phyloP scores from a whole-genome alignment of 139 green algal species.

The Picochlorum sp. region DNA sequence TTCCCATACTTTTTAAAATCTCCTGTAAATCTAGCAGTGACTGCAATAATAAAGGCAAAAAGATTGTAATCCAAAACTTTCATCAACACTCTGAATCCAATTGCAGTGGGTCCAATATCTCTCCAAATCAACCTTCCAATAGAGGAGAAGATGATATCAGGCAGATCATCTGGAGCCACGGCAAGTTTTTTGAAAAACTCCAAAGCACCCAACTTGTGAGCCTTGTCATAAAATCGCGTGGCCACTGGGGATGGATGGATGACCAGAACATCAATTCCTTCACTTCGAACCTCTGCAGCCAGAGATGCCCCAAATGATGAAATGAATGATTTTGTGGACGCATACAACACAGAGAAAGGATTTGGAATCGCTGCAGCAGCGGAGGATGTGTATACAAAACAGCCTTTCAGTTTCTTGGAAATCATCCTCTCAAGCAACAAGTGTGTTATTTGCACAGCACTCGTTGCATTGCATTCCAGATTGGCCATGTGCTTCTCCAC shows the following conservation, averaged over 20 bases:
- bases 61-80: constrained; percentile 90
- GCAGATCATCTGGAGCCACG: constrained; percentile 71
- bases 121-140: constrained; percentile 70
- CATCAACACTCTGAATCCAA: constrained; percentile 75
- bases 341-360: constrained; percentile 80
- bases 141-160: constrained; percentile 55
- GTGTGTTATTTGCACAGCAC: constrained; percentile 81
- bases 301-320: constrained; percentile 80
- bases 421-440: constrained; percentile 80
- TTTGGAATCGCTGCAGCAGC: constrained; percentile 68
- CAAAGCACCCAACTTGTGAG: constrained; percentile 74
- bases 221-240: constrained; percentile 59
- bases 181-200: constrained; percentile 90
- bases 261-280: constrained; percentile 88
- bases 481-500: constrained; percentile 68
- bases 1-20: constrained; percentile 63
- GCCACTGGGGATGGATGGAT: constrained; percentile 91
- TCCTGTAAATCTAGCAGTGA: constrained; percentile 53
- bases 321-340: constrained; percentile 81
- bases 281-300: constrained; percentile 69
- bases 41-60: constrained; percentile 48
- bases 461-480: constrained; percentile 85
- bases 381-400: constrained; percentile 84
- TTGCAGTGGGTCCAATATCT: constrained; percentile 72
- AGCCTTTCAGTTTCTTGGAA: constrained; percentile 62